Evolutionary conservation across 1,284 basidiomycete species (phyloP), one percentile per base, ranked within the genome.

Genomic region (Cutaneotrichosporon dermatis): DNA sequence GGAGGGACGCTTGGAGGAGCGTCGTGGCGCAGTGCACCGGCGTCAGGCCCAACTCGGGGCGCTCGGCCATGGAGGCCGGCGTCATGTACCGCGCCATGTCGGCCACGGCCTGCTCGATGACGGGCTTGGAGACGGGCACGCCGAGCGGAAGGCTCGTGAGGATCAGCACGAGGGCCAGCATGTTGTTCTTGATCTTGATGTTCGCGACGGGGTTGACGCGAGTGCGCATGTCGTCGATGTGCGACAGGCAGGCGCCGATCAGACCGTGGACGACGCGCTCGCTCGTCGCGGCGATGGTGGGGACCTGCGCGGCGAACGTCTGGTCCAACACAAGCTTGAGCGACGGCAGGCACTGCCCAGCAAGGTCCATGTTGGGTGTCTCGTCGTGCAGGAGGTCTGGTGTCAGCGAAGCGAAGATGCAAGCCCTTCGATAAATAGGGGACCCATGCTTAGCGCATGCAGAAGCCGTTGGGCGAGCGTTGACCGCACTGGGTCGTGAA

Each of bases 21-120:
- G 92, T 92, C 66, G 88, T 88, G 0, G 88, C 84, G 70, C 94
- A 96, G 68, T 97, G 91, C 1, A 89, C 85, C 3, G 92, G 91
- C 4, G 90, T 91, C n/a, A 92, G 74, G 0, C 88, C 86, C 39
- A 88, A 80, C 85, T 94, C 91, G 39, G 74, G 70, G 33, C 74
- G 66, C 83, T 82, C 11, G 77, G 80, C 51, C 85, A 87, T 15
- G 0, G 61, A 35, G 82, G 74, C 33, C 0, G 15, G 25, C 89
- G 80, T 67, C 86, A 77, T 63, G 57, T 75, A 90, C 65, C 93
- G 88, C 1, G 87, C 86, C 45, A 96, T 87, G 59, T 92, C 78
- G 74, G 88, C 90, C 70, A 89, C 94, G 15, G 85, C 84, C 66
- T 92, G 89, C 69, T 95, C 93, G 16, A 96, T 81, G 7, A 89